Conservation (phyloP, 176 grass and related monocot species). For the Zoysia japonica region DNA sequence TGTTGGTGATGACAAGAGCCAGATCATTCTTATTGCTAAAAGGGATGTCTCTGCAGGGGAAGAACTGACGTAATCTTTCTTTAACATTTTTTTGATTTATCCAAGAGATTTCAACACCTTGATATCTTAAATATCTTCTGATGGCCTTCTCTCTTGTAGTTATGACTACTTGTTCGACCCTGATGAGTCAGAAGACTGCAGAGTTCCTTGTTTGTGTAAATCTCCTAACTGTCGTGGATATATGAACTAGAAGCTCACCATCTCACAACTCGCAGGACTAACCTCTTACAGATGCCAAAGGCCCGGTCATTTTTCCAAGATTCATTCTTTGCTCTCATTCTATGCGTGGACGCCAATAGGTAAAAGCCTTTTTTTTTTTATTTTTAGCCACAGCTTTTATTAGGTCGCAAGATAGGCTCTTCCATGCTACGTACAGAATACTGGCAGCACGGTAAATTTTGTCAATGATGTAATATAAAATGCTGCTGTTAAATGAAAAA, state of each 20-base stretch:
- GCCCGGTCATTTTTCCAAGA: conserved; percentile 32
- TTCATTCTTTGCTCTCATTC: conserved; percentile 1
- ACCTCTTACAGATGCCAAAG: conserved; percentile 40
- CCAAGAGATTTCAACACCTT: too few species aligned
- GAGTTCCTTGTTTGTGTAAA: conserved; percentile 81
- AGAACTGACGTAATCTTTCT: conserved; percentile 75
- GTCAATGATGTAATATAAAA: conserved; percentile 6
- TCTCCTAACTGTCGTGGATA: conserved; percentile 82
- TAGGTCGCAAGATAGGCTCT: neutral
- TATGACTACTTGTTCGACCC: conserved; percentile 93
- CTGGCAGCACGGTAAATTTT: conserved; percentile 36
- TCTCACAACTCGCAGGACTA: conserved; percentile 22
- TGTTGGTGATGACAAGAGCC: conserved; percentile 57
- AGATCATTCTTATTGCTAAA: conserved; percentile 87
- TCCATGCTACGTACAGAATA: neutral
- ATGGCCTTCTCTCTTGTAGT: conserved; percentile 21
- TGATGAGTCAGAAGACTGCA: conserved; percentile 78
- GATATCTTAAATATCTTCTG: neutral
- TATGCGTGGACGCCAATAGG: conserved; percentile 7
- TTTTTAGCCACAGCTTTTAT: conserved; percentile 9
- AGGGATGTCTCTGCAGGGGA: conserved; percentile 73
- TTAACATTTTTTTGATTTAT: neutral
- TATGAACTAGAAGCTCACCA: conserved; percentile 57
- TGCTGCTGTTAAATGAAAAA: neutral
- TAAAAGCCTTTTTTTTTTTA: neutral